Base-by-base conservation (phyloP, 1,284 basidiomycete species). In the Jaminaea rosea region DNA sequence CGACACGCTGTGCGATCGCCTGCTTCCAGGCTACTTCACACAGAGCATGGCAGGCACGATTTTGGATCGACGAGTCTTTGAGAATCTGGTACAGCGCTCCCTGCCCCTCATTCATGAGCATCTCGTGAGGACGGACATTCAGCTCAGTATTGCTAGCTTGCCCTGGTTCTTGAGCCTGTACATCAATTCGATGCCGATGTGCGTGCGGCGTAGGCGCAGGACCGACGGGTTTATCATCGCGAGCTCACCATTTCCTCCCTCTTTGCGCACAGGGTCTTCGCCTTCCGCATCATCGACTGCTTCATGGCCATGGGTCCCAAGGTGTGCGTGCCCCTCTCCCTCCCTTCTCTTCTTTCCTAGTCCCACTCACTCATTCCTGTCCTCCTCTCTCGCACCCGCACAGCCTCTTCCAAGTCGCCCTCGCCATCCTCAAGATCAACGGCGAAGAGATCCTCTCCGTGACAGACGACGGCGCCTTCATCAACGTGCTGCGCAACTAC, bases 101-200 rank as follows among this genome's bases (percentile, higher is more conserved):
- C 64, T 77, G 24, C 76, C 77, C n/a, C 66, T 93, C 72, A 88
- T 98, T 62, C 85, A 94, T 65, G 90, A 96, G 27, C 89, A 98
- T 74, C 96, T 97, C 77, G 80, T 83, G 58, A 79, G 77, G 19
- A 88, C 94, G 44, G 94, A 98, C 68, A 92, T 98, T 7, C 93
- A 98, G 69, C 82, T 98, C 28, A 94, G 89, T 5, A 90, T 99
- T 10, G 94, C 94, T 1, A 94, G 90, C 1, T 76, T 99, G 26
- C 94, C 94, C 10, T 99, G 94, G 94, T 98, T 99, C 79, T 77
- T 98, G n/a, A 42, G 39, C 17, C 47, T 89, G 60, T 92, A 84
- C 75, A 97, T 98, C 77, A 97, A 97, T 77, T 93, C 89, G 66
- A 96, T 98, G 90, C 94, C 94, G n/a, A n/a, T n/a, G n/a, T n/a